Base-by-base conservation (phyloP, 176 grass and related monocot species). In the Lolium rigidum region DNA sequence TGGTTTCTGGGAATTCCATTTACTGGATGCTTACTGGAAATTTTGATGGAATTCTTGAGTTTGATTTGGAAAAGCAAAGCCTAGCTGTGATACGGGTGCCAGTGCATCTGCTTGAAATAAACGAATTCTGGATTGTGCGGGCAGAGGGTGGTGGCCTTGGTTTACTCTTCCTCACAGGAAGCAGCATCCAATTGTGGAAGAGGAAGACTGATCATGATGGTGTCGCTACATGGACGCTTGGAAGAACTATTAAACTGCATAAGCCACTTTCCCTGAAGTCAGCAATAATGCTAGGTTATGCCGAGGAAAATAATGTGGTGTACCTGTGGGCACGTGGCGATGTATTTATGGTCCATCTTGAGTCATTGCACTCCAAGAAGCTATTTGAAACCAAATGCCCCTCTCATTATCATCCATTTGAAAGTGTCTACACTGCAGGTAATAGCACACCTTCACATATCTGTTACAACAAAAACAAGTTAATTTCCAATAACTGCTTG, bases 21-120 rank as follows among this genome's bases (percentile, higher is more conserved):
- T 72, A 72, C 70, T 72, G 70, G 70, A 41, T 22, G 5, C 70
- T 72, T 72, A 10, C 4, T 72, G 41, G 70, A n/a, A 72, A 47
- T 72, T 22, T 21, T 44, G 20, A 3, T 48, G 70, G 41, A 72
- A 72, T 72, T 14, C 70, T 47, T 1, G 41, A 72, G 41, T 72
- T 72, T 24, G 70, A 72, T 72, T 12, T 72, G 70, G 70, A 72
- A 18, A 72, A 72, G 10, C 41, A 72, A 22, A 72, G 11, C 20
- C 70, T 72, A 24, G n/a, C 10, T 48, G 41, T 22, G 70, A 47
- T 72, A 24, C 5, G 11, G 39, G 41, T 47, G 20, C 70, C 41
- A 7, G 70, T 46, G 68, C 9, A 46, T 21, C 12, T 46, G 39
- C 41, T 47, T 72, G 20, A 72, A 46, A 16, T 56, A 17, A 47